Percentiles rank a stretch among this genome's conserved stretches.
These are phyloP conservation scores for Candida caryicola DNA, from an alignment of 805 yeast genomes.

Conservation along the genomic window DNA sequence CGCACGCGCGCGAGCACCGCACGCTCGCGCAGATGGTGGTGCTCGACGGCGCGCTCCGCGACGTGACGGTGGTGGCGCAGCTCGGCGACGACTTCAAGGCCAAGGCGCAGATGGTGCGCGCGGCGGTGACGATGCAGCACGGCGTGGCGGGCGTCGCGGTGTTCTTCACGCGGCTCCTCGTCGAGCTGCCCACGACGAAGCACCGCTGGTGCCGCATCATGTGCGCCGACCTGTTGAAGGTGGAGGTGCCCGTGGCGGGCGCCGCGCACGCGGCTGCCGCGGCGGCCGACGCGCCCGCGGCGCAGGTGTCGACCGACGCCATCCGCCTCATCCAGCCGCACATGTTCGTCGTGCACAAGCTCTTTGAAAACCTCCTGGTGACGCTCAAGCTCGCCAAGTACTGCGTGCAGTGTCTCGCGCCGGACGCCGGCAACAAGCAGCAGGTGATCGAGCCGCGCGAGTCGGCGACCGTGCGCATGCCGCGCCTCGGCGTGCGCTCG, in stretches of 20 bases:
- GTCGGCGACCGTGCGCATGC: conserved; percentile 26
- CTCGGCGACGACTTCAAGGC: conserved; percentile 50
- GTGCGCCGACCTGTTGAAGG: conserved; percentile 28
- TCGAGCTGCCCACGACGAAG: conserved; percentile 49
- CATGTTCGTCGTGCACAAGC: conserved; percentile 32
- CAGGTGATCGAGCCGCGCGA: conserved; percentile 29
- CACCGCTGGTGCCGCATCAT: conserved; percentile 50
- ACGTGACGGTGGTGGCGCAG: conserved; percentile 25
- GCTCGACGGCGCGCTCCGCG: conserved; percentile 11
- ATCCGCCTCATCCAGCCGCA: conserved; percentile 39
- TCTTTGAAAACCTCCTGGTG: conserved; percentile 38
- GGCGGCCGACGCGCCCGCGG: conserved; percentile 16
- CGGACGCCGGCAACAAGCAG: conserved; percentile 11
- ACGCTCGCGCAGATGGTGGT: conserved; percentile 10
- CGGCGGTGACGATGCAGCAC: conserved; percentile 3
- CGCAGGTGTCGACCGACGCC: conserved; percentile 21
- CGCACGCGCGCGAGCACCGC: background rate
- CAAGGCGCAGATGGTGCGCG: conserved; percentile 42
- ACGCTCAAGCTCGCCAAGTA: conserved; percentile 34
- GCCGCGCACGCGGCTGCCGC: too few species aligned
- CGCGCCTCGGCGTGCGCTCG: conserved; percentile 27
- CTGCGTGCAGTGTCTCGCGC: conserved; percentile 24
- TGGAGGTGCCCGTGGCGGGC: conserved; percentile 11
- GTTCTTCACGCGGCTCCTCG: conserved; percentile 41
- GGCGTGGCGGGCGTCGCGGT: conserved; percentile 13